A percentile compares a stretch with the other conserved stretches of the same genome.
Conservation (phyloP, 192 early-diverging fungal genomes). For the Lobulomyces angularis region DNA sequence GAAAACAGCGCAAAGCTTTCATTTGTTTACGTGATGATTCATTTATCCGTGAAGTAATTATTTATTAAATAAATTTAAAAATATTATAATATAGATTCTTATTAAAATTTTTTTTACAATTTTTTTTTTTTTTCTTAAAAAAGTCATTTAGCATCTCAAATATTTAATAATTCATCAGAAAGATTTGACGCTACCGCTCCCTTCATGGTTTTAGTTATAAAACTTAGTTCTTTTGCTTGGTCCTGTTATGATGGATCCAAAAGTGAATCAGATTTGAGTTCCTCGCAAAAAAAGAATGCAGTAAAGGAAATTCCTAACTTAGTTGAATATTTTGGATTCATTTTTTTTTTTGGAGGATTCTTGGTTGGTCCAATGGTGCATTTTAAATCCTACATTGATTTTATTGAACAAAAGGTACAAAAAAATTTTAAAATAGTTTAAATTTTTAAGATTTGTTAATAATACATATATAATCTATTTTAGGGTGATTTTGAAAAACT, state of each 20-base stretch:
- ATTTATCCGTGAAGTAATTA: slow-evolving; percentile 18
- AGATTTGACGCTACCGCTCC: slow-evolving; percentile 77
- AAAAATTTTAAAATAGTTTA: too few relatives aligned
- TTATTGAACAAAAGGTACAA: slow-evolving; percentile 33
- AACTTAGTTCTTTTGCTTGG: slow-evolving; percentile 78
- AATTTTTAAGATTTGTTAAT: too few relatives aligned
- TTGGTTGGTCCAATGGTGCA: slow-evolving; percentile 78
- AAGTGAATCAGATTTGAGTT: slow-evolving; percentile 9
- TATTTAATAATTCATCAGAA: slow-evolving; percentile 25
- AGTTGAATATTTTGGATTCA: slow-evolving; percentile 56
- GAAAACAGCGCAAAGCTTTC: slow-evolving; percentile 14
- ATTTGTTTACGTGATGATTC: slow-evolving; percentile 19
- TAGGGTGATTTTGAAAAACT: too few relatives aligned
- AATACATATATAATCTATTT: too few relatives aligned
- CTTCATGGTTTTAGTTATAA: slow-evolving; percentile 92
- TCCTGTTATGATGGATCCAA: slow-evolving; percentile 62
- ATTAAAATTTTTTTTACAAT: too few relatives aligned
- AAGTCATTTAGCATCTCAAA: slow-evolving; percentile 14
- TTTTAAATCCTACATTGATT: slow-evolving; percentile 37
- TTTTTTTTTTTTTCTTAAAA: too few relatives aligned
- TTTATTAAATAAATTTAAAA: background rate
- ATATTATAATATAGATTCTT: background rate
- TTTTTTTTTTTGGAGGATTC: slow-evolving; percentile 80
- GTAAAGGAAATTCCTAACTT: slow-evolving; percentile 22
- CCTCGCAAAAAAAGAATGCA: slow-evolving; percentile 41